Percentiles rank a stretch among this genome's conserved stretches.
phyloP scores from a whole-genome alignment of 2,329 filamentous ascomycete genomes.

The Nemania abortiva region DNA sequence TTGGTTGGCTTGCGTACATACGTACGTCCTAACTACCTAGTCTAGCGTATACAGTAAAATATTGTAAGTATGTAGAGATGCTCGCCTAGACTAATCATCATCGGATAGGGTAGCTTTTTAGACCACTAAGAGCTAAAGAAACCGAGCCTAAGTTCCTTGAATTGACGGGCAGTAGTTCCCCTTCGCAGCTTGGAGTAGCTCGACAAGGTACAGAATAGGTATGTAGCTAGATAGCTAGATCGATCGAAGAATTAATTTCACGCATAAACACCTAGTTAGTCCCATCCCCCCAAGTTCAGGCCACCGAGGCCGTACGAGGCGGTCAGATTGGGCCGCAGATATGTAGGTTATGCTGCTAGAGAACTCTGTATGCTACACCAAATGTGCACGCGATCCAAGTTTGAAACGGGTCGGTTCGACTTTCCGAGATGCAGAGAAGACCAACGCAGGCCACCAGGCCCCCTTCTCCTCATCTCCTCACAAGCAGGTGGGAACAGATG shows the following conservation, averaged over 20 bases:
- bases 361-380: conserved; percentile 9
- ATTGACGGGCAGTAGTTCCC: conserved; percentile 6
- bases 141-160: background rate
- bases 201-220: conserved; percentile 8
- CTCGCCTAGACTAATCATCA: background rate
- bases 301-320: conserved; percentile 14
- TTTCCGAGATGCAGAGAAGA: conserved; percentile 38
- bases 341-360: background rate
- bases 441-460: conserved; percentile 11
- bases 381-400: conserved; percentile 22
- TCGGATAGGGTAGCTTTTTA: background rate
- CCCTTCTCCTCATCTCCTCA: conserved; percentile 31
- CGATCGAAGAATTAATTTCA: conserved; percentile 28
- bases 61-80: no score
- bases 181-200: background rate
- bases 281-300: background rate
- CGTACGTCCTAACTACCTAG: background rate
- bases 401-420: conserved; percentile 36
- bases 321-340: conserved; percentile 34
- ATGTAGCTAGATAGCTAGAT: conserved; percentile 12
- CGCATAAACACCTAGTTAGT: conserved; percentile 17
- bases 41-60: no score
- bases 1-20: background rate
- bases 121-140: background rate
- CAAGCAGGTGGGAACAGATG: conserved; percentile 30